phyloP scores from a whole-genome alignment of 75 land plant genomes.

The Cunninghamia lanceolata region DNA sequence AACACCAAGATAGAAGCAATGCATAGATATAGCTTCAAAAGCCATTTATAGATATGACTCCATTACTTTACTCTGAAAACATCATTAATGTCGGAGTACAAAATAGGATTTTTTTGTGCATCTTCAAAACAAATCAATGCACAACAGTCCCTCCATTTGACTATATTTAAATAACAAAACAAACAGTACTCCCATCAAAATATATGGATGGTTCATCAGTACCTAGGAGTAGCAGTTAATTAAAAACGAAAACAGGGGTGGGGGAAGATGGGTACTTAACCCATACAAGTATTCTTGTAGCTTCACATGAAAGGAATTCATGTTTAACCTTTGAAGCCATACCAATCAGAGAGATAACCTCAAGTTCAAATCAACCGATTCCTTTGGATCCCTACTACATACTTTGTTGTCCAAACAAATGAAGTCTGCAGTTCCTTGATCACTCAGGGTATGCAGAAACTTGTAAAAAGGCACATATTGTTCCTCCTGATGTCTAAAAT shows the following conservation, averaged over 20 bases:
- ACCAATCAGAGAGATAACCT: conserved; percentile 6
- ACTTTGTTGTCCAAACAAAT: not conserved
- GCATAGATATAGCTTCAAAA: not conserved
- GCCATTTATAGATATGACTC: not conserved
- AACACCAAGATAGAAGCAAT: not conserved
- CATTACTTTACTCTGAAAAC: not conserved
- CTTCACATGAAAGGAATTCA: not conserved
- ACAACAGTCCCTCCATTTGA: not conserved
- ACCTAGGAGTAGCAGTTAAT: not conserved
- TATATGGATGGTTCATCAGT: not conserved
- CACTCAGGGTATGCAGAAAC: not conserved
- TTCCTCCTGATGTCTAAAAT: not conserved
- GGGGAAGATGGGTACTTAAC: not conserved
- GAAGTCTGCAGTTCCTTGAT: conserved; percentile 3
- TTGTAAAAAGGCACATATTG: conserved; percentile 1
- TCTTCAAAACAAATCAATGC: not conserved
- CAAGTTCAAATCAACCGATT: conserved; percentile 5
- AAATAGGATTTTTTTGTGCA: not conserved
- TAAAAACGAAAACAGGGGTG: not conserved
- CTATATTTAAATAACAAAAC: conserved; percentile 1
- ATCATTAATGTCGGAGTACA: not conserved
- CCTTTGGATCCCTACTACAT: not conserved
- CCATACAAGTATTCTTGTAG: not conserved
- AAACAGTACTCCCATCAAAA: not conserved
- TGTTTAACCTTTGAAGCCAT: not conserved